Evolutionary conservation across 805 yeast genomes (phyloP), one percentile per base, ranked within the genome.

Genomic region (Candida verbasci): DNA sequence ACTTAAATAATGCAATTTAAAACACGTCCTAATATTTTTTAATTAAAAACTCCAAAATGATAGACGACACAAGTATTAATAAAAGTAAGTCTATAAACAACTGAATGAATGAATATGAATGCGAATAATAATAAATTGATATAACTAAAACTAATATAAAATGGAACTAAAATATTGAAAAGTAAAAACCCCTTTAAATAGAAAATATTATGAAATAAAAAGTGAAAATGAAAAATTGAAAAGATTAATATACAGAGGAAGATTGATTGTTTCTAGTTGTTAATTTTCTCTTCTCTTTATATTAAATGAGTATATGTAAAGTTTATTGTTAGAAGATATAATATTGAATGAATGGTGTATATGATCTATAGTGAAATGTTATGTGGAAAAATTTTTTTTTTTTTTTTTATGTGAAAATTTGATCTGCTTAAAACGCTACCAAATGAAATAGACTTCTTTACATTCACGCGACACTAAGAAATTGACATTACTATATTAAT

Each of bases 161-260:
- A 23, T 7, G 12, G 26, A 31, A 31, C 28, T 22, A 22, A 31
- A 25, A 23, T 18, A 30, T 15, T 9, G 12, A 6, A 11, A 10
- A 23, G 7, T 9, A 23, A n/a, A 10, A 23, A 16, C 28, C 34
- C 21, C 34, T 15, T 17, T 21, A 28, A 33, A 37, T 24, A 25
- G 34, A 35, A 9, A 24, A 18, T 16, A 20, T 25, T 31, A 27
- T 37, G 33, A 34, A 37, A 27, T 32, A 14, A 33, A 37, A 24
- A 25, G 21, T 9, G 29, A 22, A 33, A 21, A 17, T 9, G 32
- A 23, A 25, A 31, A 27, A 17, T n/a, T 9, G 14, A 11, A 30
- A 17, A 11, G n/a, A 21, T 17, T 17, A 20, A 10, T 11, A 17
- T 7, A 17, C n/a, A n/a, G n/a, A n/a, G n/a, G n/a, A n/a, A n/a